Base-by-base conservation (phyloP, 202 grass and related monocot species). In the Carex arenaria region DNA sequence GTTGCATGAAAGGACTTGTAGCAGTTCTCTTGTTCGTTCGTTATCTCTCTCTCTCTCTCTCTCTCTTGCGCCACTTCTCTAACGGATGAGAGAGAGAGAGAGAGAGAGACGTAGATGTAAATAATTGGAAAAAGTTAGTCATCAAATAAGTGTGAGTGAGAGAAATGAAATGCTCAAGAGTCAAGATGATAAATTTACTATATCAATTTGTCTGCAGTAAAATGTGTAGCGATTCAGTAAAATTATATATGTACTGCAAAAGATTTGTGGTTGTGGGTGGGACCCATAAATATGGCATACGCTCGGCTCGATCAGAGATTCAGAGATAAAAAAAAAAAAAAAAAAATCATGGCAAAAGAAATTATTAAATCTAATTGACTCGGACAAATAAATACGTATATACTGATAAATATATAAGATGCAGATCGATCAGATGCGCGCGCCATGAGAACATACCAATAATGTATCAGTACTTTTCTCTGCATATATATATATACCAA, bases 1-100 rank as follows among this genome's bases (percentile, higher is more conserved):
- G 80, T 70, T 83, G 65, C 80, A 70, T 83, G 80, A 82, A 82
- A 69, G 80, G 80, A 82, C 64, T 70, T 67, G 62, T 69, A 68
- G 80, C 80, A 83, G 80, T 65, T 83, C 79, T 81, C 26, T 70
- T 83, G 80, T 83, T 83, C 47, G 61, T 69, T 71, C 70, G 34
- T 36, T 36, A 36, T 36, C 34, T 36, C 34, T 34, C 2, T 34
- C 32, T 34, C 3, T 2, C 32, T 34, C 3, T 2, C 32, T 3
- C 26, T 57, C 38, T 69, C 65, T 83, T 70, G 64, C 51, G 61
- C 62, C 80, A 34, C 45, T 82, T 66, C 79, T 57, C 79, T 57
- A 51, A 80, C 56, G 59, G 60, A 45, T 43, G 42, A 14, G 79
- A 66, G 36, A 81, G 60, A 81, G 78, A 81, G 77, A 80, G 18